These are phyloP conservation scores for Phytopythium kandeliae DNA, from an alignment of 352 stramenopile genomes.

Conservation along the genomic window DNA sequence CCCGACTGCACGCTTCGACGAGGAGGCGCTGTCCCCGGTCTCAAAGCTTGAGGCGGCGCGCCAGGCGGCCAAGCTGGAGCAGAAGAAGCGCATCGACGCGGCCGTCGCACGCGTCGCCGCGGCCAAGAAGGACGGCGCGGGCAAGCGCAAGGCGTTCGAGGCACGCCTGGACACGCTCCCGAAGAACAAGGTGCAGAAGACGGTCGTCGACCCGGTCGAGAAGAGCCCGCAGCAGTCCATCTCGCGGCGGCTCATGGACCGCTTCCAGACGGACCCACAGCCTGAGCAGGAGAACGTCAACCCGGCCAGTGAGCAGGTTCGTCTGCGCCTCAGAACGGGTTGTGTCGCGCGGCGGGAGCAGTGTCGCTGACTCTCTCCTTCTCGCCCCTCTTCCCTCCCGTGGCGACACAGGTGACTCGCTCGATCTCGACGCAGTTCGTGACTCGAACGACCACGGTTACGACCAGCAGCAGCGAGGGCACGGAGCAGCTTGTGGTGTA, in stretches of 20 bases:
- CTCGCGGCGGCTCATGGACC: slow-evolving; percentile 31
- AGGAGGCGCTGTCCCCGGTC: slow-evolving; percentile 50
- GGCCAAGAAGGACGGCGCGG: slow-evolving; percentile 42
- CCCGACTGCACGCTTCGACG: slow-evolving; percentile 24
- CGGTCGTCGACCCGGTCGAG: slow-evolving; percentile 22
- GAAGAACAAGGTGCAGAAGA: slow-evolving; percentile 46
- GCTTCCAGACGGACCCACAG: slow-evolving; percentile 29
- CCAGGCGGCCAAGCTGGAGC: slow-evolving; percentile 49
- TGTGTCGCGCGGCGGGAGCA: too few species aligned
- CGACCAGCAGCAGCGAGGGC: slow-evolving; percentile 10
- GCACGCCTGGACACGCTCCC: slow-evolving; percentile 33
- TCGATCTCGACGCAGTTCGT: slow-evolving; percentile 26
- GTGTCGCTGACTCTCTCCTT: too few species aligned
- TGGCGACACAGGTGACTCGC: slow-evolving; percentile 11
- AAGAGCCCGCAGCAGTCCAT: slow-evolving; percentile 32
- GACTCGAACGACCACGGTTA: slow-evolving; percentile 16
- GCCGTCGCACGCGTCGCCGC: slow-evolving; percentile 48
- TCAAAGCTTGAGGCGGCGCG: slow-evolving; percentile 74
- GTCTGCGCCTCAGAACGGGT: too few species aligned
- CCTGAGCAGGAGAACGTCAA: slow-evolving; percentile 24
- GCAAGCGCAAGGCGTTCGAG: slow-evolving; percentile 56
- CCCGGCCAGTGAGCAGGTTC: slow-evolving; percentile 4
- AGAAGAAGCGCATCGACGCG: slow-evolving; percentile 61
- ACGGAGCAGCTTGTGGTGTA: slow-evolving; percentile 6
- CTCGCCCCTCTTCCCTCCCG: too few species aligned